phyloP scores from a whole-genome alignment of 108 stramenopile species.

The Pseudonitzschia delicatissima region DNA sequence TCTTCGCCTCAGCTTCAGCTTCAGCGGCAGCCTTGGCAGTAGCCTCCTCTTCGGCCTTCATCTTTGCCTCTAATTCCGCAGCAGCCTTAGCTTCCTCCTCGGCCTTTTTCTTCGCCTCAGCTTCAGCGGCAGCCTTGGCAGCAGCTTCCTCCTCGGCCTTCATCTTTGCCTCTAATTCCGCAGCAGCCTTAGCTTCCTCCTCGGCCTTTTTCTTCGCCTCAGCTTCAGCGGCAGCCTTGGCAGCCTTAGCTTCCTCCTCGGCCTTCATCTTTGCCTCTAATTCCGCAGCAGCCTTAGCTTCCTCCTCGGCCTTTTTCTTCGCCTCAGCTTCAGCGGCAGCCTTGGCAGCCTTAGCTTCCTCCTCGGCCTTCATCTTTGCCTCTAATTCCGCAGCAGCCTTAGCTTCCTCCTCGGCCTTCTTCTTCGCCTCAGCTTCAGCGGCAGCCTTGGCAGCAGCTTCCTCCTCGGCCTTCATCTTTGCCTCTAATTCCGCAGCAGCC shows the following conservation, averaged over 20 bases:
- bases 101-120: background rate
- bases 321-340: background rate
- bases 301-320: background rate
- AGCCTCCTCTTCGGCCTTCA: background rate
- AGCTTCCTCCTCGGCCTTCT: slow-evolving; percentile 3
- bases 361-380: background rate
- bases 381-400: background rate
- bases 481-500: no score
- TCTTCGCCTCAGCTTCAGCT: background rate
- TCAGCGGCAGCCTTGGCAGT: background rate
- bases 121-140: background rate
- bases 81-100: slow-evolving; percentile 5
- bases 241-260: background rate
- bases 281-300: no score
- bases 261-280: background rate
- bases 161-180: background rate
- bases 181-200: background rate
- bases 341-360: background rate
- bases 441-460: slow-evolving; percentile 1
- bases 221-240: slow-evolving; percentile 1
- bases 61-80: background rate
- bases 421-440: background rate
- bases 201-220: background rate
- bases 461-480: background rate
- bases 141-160: slow-evolving; percentile 5